Evolutionary conservation across 352 stramenopile species (phyloP), one percentile per base, ranked within the genome.

Genomic region (Bremia lactucae): DNA sequence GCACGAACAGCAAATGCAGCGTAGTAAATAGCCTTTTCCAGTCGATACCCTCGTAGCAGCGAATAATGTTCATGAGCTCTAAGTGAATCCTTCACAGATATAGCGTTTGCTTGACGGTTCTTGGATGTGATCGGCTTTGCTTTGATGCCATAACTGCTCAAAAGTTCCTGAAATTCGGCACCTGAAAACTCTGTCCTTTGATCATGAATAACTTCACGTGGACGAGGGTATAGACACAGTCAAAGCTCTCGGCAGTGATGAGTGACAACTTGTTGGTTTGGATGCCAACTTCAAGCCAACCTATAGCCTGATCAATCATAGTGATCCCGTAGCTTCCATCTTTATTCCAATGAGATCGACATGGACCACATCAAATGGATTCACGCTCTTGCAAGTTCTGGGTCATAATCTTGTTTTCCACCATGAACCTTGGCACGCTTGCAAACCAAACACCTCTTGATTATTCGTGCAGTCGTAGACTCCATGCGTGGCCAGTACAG

Each of bases 401-500:
- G 41, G 18, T 21, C 20, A 16, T 47, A 47, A 5, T 31, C 14
- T 24, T 47, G 19, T 18, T 47, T 47, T 22, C 41, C 41, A 28
- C 21, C 41, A 7, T 47, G 41, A 2, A 24, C 6, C 18, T 38
- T 39, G 2, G 29, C 19, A 19, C 4, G 7, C 29, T 47, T 47
- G 41, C 29, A 25, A 1, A 31, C 7, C 0, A 23, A n/a, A n/a
- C n/a, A n/a, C n/a, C n/a, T n/a, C n/a, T n/a, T n/a, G n/a, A n/a
- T n/a, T n/a, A n/a, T n/a, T 31, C 4, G n/a, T n/a, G n/a, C n/a
- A n/a, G n/a, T n/a, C n/a, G n/a, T 21, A 47, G 10, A 7, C 18
- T 55, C 33, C 46, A 49, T 49, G 3, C 16, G 10, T 8, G 47
- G 39, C 47, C 47, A n/a, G n/a, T n/a, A n/a, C n/a, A n/a, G n/a